Percentiles rank a stretch among this genome's conserved stretches.
phyloP scores from a whole-genome alignment of 179 eudicot genomes.

The Beta lomatogona region DNA sequence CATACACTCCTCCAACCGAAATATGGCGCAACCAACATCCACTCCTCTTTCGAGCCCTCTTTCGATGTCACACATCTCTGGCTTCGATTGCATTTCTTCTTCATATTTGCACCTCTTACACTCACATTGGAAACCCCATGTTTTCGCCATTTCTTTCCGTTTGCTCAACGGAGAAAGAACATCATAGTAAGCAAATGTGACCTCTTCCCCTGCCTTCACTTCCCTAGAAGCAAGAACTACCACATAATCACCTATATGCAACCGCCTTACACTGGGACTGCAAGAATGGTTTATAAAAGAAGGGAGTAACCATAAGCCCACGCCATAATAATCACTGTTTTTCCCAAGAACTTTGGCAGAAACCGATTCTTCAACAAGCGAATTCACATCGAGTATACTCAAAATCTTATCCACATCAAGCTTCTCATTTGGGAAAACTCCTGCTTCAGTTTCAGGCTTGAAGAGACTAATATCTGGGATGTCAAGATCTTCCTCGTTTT shows the following conservation, averaged over 20 bases:
- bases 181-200: slow-evolving; percentile 77
- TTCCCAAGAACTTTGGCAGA: slow-evolving; percentile 71
- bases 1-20: slow-evolving; percentile 70
- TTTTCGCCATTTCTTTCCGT: slow-evolving; percentile 56
- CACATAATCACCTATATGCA: slow-evolving; percentile 77
- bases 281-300: slow-evolving; percentile 86
- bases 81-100: slow-evolving; percentile 43
- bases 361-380: slow-evolving; percentile 65
- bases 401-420: slow-evolving; percentile 49
- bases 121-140: slow-evolving; percentile 72
- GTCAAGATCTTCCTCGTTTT: slow-evolving; percentile 57
- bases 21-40: slow-evolving; percentile 60
- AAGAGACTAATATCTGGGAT: slow-evolving; percentile 57
- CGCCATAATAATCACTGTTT: slow-evolving; percentile 67
- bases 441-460: slow-evolving; percentile 47
- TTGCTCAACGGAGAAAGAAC: slow-evolving; percentile 51
- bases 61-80: slow-evolving; percentile 64
- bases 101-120: slow-evolving; percentile 80
- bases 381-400: slow-evolving; percentile 78
- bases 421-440: slow-evolving; percentile 7
- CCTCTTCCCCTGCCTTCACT: slow-evolving; percentile 79
- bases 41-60: slow-evolving; percentile 53
- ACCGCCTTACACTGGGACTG: slow-evolving; percentile 64
- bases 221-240: slow-evolving; percentile 67
- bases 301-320: slow-evolving; percentile 84